Base-by-base conservation (phyloP, 495 filamentous ascomycete species). In the Neurospora tetraspora region DNA sequence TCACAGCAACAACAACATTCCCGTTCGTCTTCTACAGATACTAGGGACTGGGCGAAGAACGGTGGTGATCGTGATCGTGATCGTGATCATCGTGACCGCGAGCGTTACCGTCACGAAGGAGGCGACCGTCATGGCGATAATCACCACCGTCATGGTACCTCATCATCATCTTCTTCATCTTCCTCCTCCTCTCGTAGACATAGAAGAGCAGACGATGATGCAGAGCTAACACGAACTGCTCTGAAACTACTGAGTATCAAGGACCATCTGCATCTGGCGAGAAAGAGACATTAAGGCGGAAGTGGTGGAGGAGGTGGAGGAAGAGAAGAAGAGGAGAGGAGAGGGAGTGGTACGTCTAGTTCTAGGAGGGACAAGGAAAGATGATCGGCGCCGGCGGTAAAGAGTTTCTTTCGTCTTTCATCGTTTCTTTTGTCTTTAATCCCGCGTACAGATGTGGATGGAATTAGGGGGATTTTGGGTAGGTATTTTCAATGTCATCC, bases 141-240 rank as follows among this genome's bases (percentile, higher is more conserved):
- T 97, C 93, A 11, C 91, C 87, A 2, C 2, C 31, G 2, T 31
- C 2, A 2, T 31, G 34, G 34, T 36, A 5, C 34, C 34, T 36
- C 34, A 36, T 34, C 34, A 34, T 34, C 34, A 6, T 36, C 16
- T 97, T 85, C 81, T 89, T 90, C 45, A 96, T 86, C 14, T 89
- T 83, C 92, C 96, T 97, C 75, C 92, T 89, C 78, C 98, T 82
- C 96, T 97, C 0, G 92, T 93, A 31, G 45, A 53, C 23, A 31
- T 11, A 59, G 12, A 61, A 23, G 16, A 1, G 34, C 3, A 31
- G 53, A 61, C 23, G 27, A 27, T 9, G 53, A 2, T 2, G 8
- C 42, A 16, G 27, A 65, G 27, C 27, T 34, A 16, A 34, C 27
- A 4, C 53, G 14, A 65, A 16, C 12, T 16, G 53, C 27, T 36